phyloP scores from a whole-genome alignment of 495 filamentous ascomycete genomes.

The Aspergillus diversus region DNA sequence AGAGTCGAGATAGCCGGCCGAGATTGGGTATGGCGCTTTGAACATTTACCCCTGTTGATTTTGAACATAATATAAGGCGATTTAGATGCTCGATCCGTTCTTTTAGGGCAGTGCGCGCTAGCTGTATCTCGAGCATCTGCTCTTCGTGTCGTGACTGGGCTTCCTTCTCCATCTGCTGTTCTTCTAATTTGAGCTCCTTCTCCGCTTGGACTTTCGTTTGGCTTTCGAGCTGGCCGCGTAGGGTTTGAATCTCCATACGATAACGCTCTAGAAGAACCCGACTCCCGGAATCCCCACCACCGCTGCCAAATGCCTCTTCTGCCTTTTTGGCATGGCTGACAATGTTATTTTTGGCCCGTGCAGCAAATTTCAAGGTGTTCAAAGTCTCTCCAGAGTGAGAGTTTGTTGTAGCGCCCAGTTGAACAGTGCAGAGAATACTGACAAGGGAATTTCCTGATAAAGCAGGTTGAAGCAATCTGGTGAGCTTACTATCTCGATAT shows the following conservation, averaged over 20 bases:
- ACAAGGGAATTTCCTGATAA: slow-evolving; percentile 92
- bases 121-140: slow-evolving; percentile 97
- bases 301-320: slow-evolving; percentile 80
- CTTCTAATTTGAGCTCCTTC: slow-evolving; percentile 67
- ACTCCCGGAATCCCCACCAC: slow-evolving; percentile 75
- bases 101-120: slow-evolving; percentile 92
- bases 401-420: slow-evolving; percentile 67
- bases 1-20: slow-evolving; percentile 69
- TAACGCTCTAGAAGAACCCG: slow-evolving; percentile 91
- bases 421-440: slow-evolving; percentile 95
- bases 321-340: slow-evolving; percentile 95
- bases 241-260: slow-evolving; percentile 86
- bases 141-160: slow-evolving; percentile 87
- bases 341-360: slow-evolving; percentile 95
- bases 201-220: slow-evolving; percentile 73
- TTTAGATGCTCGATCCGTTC: slow-evolving; percentile 98
- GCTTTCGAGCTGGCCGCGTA: slow-evolving; percentile 78
- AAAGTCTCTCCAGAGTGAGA: slow-evolving; percentile 84
- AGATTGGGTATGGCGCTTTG: slow-evolving; percentile 72
- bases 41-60: slow-evolving; percentile 88
- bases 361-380: slow-evolving; percentile 96
- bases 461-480: slow-evolving; percentile 87
- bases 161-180: slow-evolving; percentile 77
- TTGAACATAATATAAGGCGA: slow-evolving; percentile 90
- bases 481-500: slow-evolving; percentile 96